Evolutionary conservation across 345 rosid genomes (phyloP).

Genomic region (Excoecaria cochinchinensis): DNA sequence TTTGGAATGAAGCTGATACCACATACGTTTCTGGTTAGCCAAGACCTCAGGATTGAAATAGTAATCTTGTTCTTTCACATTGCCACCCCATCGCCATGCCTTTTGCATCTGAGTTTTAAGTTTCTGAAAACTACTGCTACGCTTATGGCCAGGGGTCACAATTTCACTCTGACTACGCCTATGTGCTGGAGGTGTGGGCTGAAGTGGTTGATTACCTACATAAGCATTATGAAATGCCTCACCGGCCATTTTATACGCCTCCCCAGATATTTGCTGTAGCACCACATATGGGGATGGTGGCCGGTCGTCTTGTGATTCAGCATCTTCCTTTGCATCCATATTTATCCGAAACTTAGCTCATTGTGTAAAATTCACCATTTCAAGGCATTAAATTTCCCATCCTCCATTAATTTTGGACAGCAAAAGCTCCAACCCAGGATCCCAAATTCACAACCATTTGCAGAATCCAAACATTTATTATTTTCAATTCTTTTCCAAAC

Average conservation of each 20-base stretch:
- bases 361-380: conserved; percentile 22
- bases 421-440: conserved; percentile 14
- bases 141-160: conserved; percentile 30
- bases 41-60: conserved; percentile 90
- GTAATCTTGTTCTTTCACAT: conserved; percentile 42
- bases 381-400: conserved; percentile 21
- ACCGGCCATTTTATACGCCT: conserved; percentile 46
- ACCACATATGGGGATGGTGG: conserved; percentile 30
- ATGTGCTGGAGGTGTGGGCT: conserved; percentile 15
- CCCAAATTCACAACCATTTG: conserved; percentile 6
- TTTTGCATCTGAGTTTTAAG: conserved; percentile 75
- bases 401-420: conserved; percentile 15
- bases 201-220: conserved; percentile 28
- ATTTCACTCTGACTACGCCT: conserved; percentile 61
- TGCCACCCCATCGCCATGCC: conserved; percentile 83
- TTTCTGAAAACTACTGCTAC: conserved; percentile 53
- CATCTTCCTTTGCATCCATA: conserved; percentile 55
- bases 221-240: conserved; percentile 40
- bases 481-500: neutral
- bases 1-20: conserved; percentile 92
- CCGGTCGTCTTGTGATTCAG: conserved; percentile 44
- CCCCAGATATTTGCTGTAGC: conserved; percentile 41
- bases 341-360: conserved; percentile 30
- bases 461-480: conserved; percentile 12
- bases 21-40: conserved; percentile 94